Conservation (phyloP, 2,329 filamentous ascomycete species). For the Cucurbitaria berberidis region DNA sequence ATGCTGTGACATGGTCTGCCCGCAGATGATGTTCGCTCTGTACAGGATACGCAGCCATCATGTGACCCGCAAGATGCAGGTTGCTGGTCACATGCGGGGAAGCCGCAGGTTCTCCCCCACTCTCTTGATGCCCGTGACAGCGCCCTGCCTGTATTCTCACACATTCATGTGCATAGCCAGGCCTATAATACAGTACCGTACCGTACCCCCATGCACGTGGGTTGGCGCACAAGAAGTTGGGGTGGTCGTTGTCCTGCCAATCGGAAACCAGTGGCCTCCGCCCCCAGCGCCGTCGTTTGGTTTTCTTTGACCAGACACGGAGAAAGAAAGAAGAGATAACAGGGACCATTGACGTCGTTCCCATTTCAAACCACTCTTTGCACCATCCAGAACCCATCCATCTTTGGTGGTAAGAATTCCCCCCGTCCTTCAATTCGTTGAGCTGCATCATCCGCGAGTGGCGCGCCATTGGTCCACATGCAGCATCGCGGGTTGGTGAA, state of each 20-base stretch:
- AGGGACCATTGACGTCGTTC: too few species aligned
- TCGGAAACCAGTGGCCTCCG: constrained; percentile 7
- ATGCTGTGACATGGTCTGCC: constrained; percentile 3
- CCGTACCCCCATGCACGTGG: too few species aligned
- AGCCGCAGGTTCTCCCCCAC: background rate
- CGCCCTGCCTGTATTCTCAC: too few species aligned
- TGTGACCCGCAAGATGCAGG: constrained; percentile 15
- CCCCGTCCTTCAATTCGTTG: too few species aligned
- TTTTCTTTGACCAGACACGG: background rate
- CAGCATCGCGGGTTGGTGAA: constrained; percentile 2
- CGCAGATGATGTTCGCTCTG: too few species aligned
- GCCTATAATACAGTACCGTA: too few species aligned
- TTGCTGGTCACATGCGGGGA: constrained; percentile 11
- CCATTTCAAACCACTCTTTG: too few species aligned
- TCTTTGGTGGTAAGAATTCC: too few species aligned
- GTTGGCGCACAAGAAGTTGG: constrained; percentile 2
- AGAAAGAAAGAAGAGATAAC: too few species aligned
- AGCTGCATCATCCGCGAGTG: background rate
- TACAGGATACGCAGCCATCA: constrained; percentile 8
- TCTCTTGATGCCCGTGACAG: background rate
- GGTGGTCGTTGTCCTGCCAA: constrained; percentile 2
- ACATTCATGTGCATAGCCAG: too few species aligned
- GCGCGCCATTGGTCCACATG: constrained; percentile 5
- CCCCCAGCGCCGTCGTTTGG: background rate
- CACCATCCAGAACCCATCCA: too few species aligned